phyloP scores from a whole-genome alignment of 148 eudicot genomes.

The Bassia scoparia region DNA sequence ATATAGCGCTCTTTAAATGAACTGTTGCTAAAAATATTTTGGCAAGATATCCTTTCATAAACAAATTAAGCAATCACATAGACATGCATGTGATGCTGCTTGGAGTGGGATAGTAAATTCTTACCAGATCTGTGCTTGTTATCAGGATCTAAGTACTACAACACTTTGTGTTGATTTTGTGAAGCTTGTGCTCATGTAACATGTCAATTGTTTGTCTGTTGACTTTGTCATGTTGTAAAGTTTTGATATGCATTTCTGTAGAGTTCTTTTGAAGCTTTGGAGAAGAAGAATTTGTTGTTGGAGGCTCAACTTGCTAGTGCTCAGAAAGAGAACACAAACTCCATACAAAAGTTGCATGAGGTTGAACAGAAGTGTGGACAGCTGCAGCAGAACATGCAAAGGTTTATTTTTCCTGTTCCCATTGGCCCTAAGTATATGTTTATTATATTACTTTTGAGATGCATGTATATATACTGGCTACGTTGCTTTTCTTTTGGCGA shows the following conservation, averaged over 20 bases:
- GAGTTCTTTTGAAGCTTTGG: constrained; percentile 61
- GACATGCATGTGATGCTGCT: too few relatives aligned
- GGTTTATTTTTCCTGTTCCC: constrained; percentile 35
- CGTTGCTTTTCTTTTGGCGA: background rate
- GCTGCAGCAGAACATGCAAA: constrained; percentile 63
- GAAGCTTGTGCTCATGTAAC: constrained; percentile 10
- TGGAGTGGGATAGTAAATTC: too few relatives aligned
- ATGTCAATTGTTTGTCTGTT: background rate
- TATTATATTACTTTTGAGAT: background rate
- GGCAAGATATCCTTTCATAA: too few relatives aligned
- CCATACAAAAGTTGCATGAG: constrained; percentile 56
- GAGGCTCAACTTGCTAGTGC: constrained; percentile 62
- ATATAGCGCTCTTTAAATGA: too few relatives aligned
- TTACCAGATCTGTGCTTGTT: too few relatives aligned
- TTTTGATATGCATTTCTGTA: constrained; percentile 28
- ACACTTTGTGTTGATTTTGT: background rate
- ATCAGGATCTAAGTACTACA: too few relatives aligned
- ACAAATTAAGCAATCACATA: too few relatives aligned
- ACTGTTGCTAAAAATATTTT: too few relatives aligned
- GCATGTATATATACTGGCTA: background rate
- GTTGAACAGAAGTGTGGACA: constrained; percentile 69
- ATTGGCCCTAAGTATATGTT: background rate
- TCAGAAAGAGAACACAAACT: constrained; percentile 47
- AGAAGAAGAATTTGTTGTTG: constrained; percentile 58
- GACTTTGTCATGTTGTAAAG: background rate